These are phyloP conservation scores for Pilaira anomala DNA, from an alignment of 192 early-diverging fungal species.

Conservation along the genomic window DNA sequence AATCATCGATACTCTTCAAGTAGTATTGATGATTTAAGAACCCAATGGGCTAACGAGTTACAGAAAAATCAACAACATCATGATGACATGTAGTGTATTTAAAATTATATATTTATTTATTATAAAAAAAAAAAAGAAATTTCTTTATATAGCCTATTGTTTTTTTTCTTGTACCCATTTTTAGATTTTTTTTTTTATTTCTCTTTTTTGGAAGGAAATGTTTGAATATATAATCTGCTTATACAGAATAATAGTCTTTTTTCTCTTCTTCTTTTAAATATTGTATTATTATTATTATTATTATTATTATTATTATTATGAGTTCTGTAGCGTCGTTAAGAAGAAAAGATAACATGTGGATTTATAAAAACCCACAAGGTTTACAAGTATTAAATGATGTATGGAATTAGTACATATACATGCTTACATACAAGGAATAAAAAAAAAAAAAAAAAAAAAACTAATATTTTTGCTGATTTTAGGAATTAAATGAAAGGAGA, in stretches of 20 bases:
- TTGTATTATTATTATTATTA: neutral
- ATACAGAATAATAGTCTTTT: neutral
- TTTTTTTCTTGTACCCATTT: neutral
- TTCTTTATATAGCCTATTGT: neutral
- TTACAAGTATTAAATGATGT: slow-evolving; percentile 2
- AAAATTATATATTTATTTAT: neutral
- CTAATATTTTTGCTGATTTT: neutral
- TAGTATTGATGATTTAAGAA: slow-evolving; percentile 3
- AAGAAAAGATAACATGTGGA: slow-evolving; percentile 5
- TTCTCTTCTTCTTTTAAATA: neutral
- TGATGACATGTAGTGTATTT: neutral
- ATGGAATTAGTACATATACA: neutral
- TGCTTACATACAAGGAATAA: too few relatives aligned
- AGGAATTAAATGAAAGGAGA: slow-evolving; percentile 6
- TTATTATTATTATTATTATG: neutral
- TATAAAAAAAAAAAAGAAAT: slow-evolving; percentile 11
- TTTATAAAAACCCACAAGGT: slow-evolving; percentile 12
- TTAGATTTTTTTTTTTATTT: neutral
- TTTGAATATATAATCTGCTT: neutral
- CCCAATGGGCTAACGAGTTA: neutral
- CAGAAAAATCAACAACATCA: neutral
- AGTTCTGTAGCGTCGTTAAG: neutral
- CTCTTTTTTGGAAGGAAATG: slow-evolving; percentile 2
- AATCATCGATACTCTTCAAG: slow-evolving; percentile 1
- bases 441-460: neutral